Base-by-base conservation (phyloP, 2,329 filamentous ascomycete genomes). In the Xylaria polymorpha region DNA sequence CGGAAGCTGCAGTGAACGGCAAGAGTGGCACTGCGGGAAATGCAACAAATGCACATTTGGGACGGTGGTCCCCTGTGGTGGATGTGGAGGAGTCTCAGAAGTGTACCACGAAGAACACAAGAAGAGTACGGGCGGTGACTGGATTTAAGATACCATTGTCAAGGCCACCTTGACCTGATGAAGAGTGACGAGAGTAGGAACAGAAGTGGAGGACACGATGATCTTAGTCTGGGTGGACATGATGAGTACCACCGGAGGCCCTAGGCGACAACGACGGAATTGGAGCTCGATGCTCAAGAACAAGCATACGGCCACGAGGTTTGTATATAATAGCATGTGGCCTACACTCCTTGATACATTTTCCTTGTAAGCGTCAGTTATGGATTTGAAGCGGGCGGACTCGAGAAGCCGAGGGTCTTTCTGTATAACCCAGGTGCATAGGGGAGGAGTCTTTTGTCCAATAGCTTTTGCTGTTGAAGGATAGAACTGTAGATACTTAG, bases 31-130 rank as follows among this genome's bases (percentile, higher is more conserved):
- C 39, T 72, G 71, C 58, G 63, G 66, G 51, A 57, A 64, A 29
- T 72, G 71, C 61, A 66, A 69, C 61, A 72, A 72, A 32, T 72
- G 71, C 55, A 68, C 57, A 8, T 67, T 67, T 25, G 71, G 68
- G 39, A 64, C 32, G 29, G 64, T 12, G 10, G 46, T 68, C 35
- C 66, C 71, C 29, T 72, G 71, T 32, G 37, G 39, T 43, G 66
- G 64, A 43, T 72, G 71, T 58, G 71, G 71, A 48, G 71, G 71
- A 2, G 68, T 72, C 20, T 71, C 71, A 1, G 50, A 41, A 15
- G 63, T 61, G 18, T 72, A 72, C 29, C 71, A 72, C 57, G 61
- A 63, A 39, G 57, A 66, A 20, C 70, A 71, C 14, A 41, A 59
- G 61, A 60, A 39, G 56, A 61, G 5, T 58, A 67, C 5, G 22